Evolutionary conservation across 2,329 filamentous ascomycete genomes (phyloP).

Genomic region (Trichoderma sp.): DNA sequence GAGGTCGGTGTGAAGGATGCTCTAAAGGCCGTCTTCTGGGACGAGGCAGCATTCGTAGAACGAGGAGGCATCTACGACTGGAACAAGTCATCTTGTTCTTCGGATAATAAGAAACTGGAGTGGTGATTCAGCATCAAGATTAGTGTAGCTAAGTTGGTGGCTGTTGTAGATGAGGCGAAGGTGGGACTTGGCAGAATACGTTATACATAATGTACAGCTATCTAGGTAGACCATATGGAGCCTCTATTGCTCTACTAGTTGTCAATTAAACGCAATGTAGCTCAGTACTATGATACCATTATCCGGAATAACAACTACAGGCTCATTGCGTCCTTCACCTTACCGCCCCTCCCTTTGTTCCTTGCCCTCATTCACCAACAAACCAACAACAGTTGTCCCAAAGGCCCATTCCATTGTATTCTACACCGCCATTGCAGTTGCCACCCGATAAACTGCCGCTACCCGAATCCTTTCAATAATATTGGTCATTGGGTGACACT

Average conservation of each 20-base stretch:
- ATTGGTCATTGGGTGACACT: background rate
- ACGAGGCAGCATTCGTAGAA: background rate
- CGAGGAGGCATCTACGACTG: slow-evolving; percentile 9
- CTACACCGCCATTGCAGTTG: background rate
- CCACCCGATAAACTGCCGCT: background rate
- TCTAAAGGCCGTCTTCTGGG: background rate
- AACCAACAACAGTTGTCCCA: background rate
- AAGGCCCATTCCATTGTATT: background rate
- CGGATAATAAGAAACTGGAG: background rate
- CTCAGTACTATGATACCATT: background rate
- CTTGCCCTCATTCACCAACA: background rate
- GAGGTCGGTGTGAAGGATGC: background rate
- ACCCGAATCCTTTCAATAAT: background rate
- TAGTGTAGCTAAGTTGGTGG: too few species aligned
- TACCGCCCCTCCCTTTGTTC: background rate
- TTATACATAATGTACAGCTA: background rate
- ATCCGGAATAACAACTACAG: background rate
- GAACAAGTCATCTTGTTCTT: background rate
- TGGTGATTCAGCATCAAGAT: background rate
- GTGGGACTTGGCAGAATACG: background rate
- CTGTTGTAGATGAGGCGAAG: too few species aligned
- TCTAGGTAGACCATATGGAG: background rate
- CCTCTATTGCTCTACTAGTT: background rate
- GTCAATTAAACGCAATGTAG: background rate
- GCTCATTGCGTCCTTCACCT: background rate